Percentiles rank a stretch among this genome's conserved stretches.
These are phyloP conservation scores for Phytophthora pseudosyringae DNA, from an alignment of 352 stramenopile species.

Conservation along the genomic window DNA sequence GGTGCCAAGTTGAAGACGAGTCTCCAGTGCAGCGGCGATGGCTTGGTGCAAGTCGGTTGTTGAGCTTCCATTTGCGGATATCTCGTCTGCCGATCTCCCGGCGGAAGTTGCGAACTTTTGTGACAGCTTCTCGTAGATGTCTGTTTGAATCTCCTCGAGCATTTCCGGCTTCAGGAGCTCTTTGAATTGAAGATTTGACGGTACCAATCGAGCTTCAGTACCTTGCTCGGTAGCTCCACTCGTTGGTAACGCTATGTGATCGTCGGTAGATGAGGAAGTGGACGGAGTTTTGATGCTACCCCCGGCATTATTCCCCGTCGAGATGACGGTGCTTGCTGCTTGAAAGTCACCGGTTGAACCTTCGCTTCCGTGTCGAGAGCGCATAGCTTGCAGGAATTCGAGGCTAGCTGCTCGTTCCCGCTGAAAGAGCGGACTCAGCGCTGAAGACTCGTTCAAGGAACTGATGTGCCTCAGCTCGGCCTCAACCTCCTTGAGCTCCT, in stretches of 20 bases:
- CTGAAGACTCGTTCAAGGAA: constrained; percentile 30
- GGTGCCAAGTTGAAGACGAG: constrained; percentile 51
- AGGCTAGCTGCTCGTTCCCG: constrained; percentile 37
- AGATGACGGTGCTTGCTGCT: background rate
- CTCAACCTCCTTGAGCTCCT: constrained; percentile 69
- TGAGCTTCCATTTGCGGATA: constrained; percentile 15
- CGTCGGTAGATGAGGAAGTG: constrained; percentile 4
- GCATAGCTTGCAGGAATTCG: constrained; percentile 30
- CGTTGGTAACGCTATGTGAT: constrained; percentile 1
- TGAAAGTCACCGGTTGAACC: background rate
- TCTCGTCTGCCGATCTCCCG: constrained; percentile 4
- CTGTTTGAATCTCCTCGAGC: constrained; percentile 66
- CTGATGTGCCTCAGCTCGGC: constrained; percentile 62
- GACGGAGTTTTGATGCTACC: constrained; percentile 1
- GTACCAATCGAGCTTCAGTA: constrained; percentile 4
- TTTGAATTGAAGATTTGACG: constrained; percentile 52
- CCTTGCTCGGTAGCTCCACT: constrained; percentile 5
- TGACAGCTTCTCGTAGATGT: constrained; percentile 64
- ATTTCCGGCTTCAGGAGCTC: constrained; percentile 57
- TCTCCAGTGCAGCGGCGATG: constrained; percentile 56
- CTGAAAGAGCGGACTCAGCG: constrained; percentile 35
- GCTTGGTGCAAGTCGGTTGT: constrained; percentile 50
- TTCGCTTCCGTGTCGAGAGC: constrained; percentile 8
- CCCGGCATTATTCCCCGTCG: constrained; percentile 1
- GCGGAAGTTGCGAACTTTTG: constrained; percentile 37